phyloP scores from a whole-genome alignment of 2,329 filamentous ascomycete species.

The Ophiocordyceps polyrhachis-furcata region DNA sequence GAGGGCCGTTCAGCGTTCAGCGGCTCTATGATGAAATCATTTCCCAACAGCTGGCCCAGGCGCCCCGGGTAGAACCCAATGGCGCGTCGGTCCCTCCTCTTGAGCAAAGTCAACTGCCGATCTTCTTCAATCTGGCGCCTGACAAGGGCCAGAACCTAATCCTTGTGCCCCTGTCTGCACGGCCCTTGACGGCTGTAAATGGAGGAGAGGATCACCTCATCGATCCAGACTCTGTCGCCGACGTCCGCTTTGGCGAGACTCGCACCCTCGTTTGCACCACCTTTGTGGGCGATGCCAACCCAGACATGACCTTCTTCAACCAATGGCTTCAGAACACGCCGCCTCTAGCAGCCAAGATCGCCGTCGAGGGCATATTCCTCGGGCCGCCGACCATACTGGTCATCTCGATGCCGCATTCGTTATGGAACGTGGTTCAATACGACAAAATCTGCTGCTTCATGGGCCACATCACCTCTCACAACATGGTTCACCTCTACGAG shows the following conservation, averaged over 20 bases:
- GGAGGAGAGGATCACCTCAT: conserved; percentile 22
- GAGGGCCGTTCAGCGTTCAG: conserved; percentile 36
- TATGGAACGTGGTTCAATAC: conserved; percentile 46
- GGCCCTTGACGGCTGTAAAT: conserved; percentile 10
- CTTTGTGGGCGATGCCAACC: conserved; percentile 44
- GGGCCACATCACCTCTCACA: conserved; percentile 47
- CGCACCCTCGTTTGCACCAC: conserved; percentile 49
- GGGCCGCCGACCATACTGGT: conserved; percentile 47
- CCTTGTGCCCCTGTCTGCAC: conserved; percentile 27
- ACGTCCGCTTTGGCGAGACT: conserved; percentile 41
- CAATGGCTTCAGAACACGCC: conserved; percentile 46
- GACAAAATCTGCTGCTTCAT: conserved; percentile 49
- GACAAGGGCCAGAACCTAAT: conserved; percentile 32
- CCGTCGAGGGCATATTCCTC: conserved; percentile 49
- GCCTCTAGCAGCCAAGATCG: conserved; percentile 35
- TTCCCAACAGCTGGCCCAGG: conserved; percentile 22
- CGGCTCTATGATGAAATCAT: conserved; percentile 37
- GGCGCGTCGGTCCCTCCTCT: conserved; percentile 18
- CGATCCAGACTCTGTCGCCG: conserved; percentile 27
- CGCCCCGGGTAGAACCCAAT: conserved; percentile 22
- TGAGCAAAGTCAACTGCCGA: conserved; percentile 20
- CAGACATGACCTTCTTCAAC: conserved; percentile 47
- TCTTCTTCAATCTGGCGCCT: conserved; percentile 36
- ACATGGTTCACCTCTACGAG: conserved; percentile 46
- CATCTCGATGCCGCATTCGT: conserved; percentile 44